Percentiles rank a stretch among this genome's conserved stretches.
Evolutionary conservation across 2,329 filamentous ascomycete genomes (phyloP).

Genomic region (Geoglossum cookeanum): DNA sequence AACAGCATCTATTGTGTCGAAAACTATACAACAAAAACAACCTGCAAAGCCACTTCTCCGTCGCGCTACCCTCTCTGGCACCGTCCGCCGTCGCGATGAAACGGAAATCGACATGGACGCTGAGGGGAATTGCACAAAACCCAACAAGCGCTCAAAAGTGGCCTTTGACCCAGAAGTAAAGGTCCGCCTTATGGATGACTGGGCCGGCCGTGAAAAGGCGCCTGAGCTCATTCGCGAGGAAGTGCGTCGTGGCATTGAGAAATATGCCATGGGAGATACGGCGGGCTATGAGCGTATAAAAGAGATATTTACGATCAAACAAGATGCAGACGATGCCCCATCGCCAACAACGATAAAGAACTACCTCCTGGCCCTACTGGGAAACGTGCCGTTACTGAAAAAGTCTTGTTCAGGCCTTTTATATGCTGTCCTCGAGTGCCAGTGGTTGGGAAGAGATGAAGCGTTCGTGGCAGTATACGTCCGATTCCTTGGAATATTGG

Average conservation of each 20-base stretch:
- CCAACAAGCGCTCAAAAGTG: constrained; percentile 27
- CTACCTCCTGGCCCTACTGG: constrained; percentile 38
- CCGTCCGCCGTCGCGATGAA: constrained; percentile 10
- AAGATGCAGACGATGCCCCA: constrained; percentile 28
- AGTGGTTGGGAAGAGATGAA: constrained; percentile 43
- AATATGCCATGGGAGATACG: constrained; percentile 32
- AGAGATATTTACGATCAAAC: constrained; percentile 30
- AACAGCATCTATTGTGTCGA: background rate
- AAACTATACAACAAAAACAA: background rate
- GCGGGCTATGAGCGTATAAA: constrained; percentile 37
- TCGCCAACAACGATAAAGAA: constrained; percentile 33
- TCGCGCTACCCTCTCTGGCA: constrained; percentile 7
- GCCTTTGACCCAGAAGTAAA: constrained; percentile 30
- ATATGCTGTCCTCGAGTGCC: constrained; percentile 35
- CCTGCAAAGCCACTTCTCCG: constrained; percentile 5
- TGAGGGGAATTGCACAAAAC: constrained; percentile 13
- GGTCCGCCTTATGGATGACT: constrained; percentile 25
- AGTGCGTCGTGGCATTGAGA: constrained; percentile 36
- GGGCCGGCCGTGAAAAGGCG: constrained; percentile 26
- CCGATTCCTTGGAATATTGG: constrained; percentile 40
- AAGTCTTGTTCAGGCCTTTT: constrained; percentile 38
- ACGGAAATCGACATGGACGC: constrained; percentile 4
- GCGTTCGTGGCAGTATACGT: constrained; percentile 37
- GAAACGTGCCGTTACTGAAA: constrained; percentile 35
- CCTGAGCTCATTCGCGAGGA: constrained; percentile 40